Conservation (phyloP, 306 rosid genomes). For the Calophaca sinica region DNA sequence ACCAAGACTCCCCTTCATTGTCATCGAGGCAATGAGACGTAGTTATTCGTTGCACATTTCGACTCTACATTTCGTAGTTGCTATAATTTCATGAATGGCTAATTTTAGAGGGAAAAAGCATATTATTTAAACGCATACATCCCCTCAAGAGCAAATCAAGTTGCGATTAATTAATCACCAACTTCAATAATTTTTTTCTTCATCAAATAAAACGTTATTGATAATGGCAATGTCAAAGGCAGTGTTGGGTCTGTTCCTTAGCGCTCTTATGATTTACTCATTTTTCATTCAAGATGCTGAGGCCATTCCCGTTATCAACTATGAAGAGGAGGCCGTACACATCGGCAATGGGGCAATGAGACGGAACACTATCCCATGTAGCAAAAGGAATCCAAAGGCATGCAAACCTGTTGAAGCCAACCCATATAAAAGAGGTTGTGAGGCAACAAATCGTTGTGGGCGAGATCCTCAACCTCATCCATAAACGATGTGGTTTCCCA, state of each 20-base stretch:
- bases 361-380: background rate
- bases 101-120: background rate
- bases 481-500: no score
- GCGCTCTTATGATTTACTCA: background rate
- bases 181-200: no score
- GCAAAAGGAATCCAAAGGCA: background rate
- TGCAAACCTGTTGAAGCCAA: background rate
- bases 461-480: no score
- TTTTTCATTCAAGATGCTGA: background rate
- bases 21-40: background rate
- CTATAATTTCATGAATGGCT: background rate
- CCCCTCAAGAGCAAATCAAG: background rate
- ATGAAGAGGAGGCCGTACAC: rapidly evolving
- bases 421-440: slow-evolving; percentile 7
- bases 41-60: background rate
- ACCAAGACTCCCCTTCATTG: background rate
- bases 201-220: no score
- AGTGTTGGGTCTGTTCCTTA: background rate
- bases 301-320: no score
- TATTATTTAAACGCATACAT: background rate
- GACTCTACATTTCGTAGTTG: background rate
- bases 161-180: background rate
- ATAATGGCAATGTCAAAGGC: background rate
- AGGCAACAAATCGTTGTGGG: background rate
- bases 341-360: background rate